Conservation (phyloP, 2,329 filamentous ascomycete species). For the Aspergillus texensis region DNA sequence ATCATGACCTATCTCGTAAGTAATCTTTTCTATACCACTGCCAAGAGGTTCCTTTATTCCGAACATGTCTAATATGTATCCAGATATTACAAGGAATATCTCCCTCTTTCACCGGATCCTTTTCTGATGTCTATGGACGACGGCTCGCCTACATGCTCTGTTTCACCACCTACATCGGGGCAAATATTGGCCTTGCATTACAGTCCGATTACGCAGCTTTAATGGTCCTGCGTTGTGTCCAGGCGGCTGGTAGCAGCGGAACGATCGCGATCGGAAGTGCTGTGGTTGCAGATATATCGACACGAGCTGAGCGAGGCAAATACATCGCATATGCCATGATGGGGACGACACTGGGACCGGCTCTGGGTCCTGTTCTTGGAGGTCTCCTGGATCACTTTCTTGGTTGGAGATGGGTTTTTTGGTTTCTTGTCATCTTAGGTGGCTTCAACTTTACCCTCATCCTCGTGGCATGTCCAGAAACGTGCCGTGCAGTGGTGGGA, state of each 20-base stretch:
- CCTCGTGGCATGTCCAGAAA: slow-evolving; percentile 59
- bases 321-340: slow-evolving; percentile 71
- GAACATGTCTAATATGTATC: neutral
- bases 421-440: slow-evolving; percentile 63
- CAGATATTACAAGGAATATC: slow-evolving; percentile 63
- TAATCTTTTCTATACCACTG: neutral
- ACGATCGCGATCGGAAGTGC: slow-evolving; percentile 72
- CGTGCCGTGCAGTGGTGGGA: slow-evolving; percentile 42
- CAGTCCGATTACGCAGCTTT: slow-evolving; percentile 38
- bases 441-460: slow-evolving; percentile 54
- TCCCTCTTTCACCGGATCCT: slow-evolving; percentile 63
- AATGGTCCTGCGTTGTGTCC: slow-evolving; percentile 41
- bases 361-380: slow-evolving; percentile 64
- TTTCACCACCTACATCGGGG: slow-evolving; percentile 48
- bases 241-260: slow-evolving; percentile 59
- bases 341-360: slow-evolving; percentile 55
- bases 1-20: slow-evolving; percentile 52
- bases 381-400: slow-evolving; percentile 65
- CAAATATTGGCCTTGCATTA: slow-evolving; percentile 42
- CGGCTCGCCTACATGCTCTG: slow-evolving; percentile 64
- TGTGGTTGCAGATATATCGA: slow-evolving; percentile 71
- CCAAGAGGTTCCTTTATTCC: neutral
- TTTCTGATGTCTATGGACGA: slow-evolving; percentile 63
- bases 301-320: slow-evolving; percentile 68
- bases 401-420: slow-evolving; percentile 70